Conservation (phyloP, 768 basidiomycete genomes). For the Serendipita sp. region DNA sequence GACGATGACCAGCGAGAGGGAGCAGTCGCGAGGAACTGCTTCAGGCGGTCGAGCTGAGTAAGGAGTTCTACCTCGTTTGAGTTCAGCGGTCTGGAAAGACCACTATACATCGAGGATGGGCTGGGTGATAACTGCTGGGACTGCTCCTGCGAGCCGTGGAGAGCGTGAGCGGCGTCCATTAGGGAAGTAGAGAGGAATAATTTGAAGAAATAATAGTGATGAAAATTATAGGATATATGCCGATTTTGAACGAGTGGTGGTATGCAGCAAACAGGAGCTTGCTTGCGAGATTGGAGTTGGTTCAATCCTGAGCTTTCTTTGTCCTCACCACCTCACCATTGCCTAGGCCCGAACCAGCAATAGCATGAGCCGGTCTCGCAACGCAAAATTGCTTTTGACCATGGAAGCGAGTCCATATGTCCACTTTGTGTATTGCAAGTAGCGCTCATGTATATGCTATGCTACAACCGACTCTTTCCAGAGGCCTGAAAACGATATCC, state of each 20-base stretch:
- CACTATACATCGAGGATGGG: background rate
- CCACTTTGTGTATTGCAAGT: too few species aligned
- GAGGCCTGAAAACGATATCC: too few species aligned
- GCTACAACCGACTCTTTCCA: too few species aligned
- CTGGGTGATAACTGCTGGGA: background rate
- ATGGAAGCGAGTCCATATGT: too few species aligned
- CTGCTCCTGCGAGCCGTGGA: background rate
- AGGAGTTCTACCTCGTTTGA: conserved; percentile 52
- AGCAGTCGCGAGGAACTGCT: conserved; percentile 78
- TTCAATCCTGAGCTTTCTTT: too few species aligned
- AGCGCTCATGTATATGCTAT: too few species aligned
- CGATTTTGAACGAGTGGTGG: background rate
- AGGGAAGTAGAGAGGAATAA: background rate
- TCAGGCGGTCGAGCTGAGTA: conserved; percentile 65
- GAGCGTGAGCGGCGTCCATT: background rate
- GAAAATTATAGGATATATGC: background rate
- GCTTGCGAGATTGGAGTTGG: too few species aligned
- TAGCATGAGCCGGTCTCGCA: too few species aligned
- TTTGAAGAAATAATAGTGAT: background rate
- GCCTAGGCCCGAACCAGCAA: too few species aligned
- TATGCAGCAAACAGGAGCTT: background rate
- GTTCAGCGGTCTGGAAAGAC: conserved; percentile 35
- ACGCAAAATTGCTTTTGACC: too few species aligned
- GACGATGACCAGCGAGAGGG: conserved; percentile 46
- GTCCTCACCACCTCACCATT: too few species aligned